phyloP scores from a whole-genome alignment of 2,329 filamentous ascomycete genomes.

The Drechslera avenae region DNA sequence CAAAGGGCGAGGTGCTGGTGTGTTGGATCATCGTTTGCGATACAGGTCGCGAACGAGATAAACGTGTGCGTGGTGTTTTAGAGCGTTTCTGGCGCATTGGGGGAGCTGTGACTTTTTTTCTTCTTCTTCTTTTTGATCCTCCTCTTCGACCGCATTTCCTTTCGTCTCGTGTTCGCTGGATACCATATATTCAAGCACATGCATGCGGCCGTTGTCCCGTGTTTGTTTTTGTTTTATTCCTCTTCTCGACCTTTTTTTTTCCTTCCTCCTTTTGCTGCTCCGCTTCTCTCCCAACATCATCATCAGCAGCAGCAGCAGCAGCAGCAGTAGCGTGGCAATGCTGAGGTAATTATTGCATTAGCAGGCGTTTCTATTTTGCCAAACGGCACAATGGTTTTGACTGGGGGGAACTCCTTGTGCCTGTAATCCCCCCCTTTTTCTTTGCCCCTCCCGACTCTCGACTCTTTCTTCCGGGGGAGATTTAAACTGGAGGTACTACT shows the following conservation, averaged over 20 bases:
- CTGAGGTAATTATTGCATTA: conserved; percentile 12
- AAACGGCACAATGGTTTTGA: no score
- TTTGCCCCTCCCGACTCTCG: neutral
- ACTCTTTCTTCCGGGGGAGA: neutral
- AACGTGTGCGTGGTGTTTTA: conserved; percentile 1
- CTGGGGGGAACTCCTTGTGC: neutral
- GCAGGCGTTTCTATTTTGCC: conserved; percentile 2
- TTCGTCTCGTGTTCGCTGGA: conserved; percentile 6
- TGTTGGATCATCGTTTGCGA: conserved; percentile 1
- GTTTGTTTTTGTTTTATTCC: neutral
- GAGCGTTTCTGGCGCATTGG: conserved; percentile 7
- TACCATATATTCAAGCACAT: conserved; percentile 7
- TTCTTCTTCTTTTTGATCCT: conserved; percentile 1
- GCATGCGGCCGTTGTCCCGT: neutral
- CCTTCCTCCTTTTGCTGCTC: neutral
- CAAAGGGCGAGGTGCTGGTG: neutral
- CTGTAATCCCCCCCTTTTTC: neutral
- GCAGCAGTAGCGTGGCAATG: conserved; percentile 3
- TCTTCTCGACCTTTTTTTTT: neutral
- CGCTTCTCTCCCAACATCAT: neutral
- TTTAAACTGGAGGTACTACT: neutral
- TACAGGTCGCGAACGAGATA: neutral
- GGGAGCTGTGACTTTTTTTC: neutral
- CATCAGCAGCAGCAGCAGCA: neutral
- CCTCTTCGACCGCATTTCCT: neutral